phyloP scores from a whole-genome alignment of 2,329 filamentous ascomycete species.

The Xylaria sp. region DNA sequence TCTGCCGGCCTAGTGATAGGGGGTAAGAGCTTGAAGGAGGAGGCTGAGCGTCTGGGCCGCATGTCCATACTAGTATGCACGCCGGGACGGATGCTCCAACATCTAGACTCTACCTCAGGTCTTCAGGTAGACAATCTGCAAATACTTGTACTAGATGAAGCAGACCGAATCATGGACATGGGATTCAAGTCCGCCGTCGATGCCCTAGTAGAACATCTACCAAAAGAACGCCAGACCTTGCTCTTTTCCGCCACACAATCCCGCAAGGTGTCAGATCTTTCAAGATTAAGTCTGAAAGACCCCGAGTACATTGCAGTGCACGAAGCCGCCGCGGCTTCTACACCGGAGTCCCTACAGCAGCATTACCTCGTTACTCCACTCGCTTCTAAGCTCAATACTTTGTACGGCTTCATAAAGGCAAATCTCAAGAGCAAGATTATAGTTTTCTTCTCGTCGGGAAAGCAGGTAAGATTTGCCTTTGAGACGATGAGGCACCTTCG shows the following conservation, averaged over 20 bases:
- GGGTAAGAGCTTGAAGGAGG: conserved; percentile 85
- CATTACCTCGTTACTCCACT: conserved; percentile 88
- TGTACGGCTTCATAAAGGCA: conserved; percentile 90
- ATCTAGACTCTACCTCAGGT: conserved; percentile 89
- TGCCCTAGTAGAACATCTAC: conserved; percentile 90
- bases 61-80: conserved; percentile 99
- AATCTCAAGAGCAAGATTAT: conserved; percentile 95
- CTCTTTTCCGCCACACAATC: conserved; percentile 97
- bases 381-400: conserved; percentile 85
- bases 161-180: conserved; percentile 97
- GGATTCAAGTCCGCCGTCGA: conserved; percentile 91
- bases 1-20: conserved; percentile 94
- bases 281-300: conserved; percentile 83
- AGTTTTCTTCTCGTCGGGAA: conserved; percentile 92
- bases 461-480: conserved; percentile 93
- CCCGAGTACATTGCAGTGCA: conserved; percentile 97
- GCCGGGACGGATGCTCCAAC: conserved; percentile 91
- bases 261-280: conserved; percentile 89
- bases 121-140: conserved; percentile 91
- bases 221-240: conserved; percentile 83
- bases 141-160: conserved; percentile 92
- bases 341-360: conserved; percentile 83
- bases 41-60: conserved; percentile 79
- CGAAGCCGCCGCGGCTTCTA: conserved; percentile 78
- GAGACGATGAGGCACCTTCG: conserved; percentile 92